These are phyloP conservation scores for Sarocladiaceae sp. DNA, from an alignment of 2,329 filamentous ascomycete species.

Conservation along the genomic window DNA sequence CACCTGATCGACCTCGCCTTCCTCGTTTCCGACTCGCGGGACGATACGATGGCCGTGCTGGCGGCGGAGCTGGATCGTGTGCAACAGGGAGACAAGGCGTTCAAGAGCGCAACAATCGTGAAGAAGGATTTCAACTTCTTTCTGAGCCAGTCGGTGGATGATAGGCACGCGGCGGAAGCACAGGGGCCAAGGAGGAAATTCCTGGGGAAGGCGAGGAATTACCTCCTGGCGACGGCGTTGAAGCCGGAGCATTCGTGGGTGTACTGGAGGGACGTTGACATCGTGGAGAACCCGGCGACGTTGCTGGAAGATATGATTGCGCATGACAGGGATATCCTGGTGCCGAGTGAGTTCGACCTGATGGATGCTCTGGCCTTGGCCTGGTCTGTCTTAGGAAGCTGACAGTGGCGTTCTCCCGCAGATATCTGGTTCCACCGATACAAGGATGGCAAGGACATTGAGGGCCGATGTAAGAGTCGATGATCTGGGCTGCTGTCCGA, in stretches of 20 bases:
- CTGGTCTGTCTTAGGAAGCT: not conserved
- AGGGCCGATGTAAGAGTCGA: slow-evolving; percentile 76
- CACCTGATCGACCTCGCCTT: slow-evolving; percentile 92
- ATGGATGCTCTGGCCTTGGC: not conserved
- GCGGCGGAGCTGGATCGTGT: slow-evolving; percentile 80
- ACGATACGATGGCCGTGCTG: slow-evolving; percentile 86
- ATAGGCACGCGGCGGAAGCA: slow-evolving; percentile 78
- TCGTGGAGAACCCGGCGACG: slow-evolving; percentile 77
- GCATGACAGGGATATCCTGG: slow-evolving; percentile 86
- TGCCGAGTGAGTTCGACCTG: slow-evolving; percentile 69
- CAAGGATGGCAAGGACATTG: slow-evolving; percentile 78
- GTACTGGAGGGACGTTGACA: slow-evolving; percentile 97
- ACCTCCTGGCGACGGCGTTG: slow-evolving; percentile 73
- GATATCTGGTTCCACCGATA: slow-evolving; percentile 91
- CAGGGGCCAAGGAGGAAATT: slow-evolving; percentile 86
- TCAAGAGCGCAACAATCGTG: slow-evolving; percentile 77
- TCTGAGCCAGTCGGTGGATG: slow-evolving; percentile 71
- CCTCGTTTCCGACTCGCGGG: slow-evolving; percentile 82
- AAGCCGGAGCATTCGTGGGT: slow-evolving; percentile 97
- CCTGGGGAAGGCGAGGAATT: slow-evolving; percentile 88
- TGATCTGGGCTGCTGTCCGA: not conserved
- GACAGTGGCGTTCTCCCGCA: slow-evolving; percentile 29
- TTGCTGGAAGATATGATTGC: slow-evolving; percentile 95
- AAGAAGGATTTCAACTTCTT: slow-evolving; percentile 83
- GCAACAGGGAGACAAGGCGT: slow-evolving; percentile 75